A percentile compares a stretch with the other conserved stretches of the same genome.
Evolutionary conservation across 805 yeast species (phyloP).

Genomic region (Myxozyma mucilagina): DNA sequence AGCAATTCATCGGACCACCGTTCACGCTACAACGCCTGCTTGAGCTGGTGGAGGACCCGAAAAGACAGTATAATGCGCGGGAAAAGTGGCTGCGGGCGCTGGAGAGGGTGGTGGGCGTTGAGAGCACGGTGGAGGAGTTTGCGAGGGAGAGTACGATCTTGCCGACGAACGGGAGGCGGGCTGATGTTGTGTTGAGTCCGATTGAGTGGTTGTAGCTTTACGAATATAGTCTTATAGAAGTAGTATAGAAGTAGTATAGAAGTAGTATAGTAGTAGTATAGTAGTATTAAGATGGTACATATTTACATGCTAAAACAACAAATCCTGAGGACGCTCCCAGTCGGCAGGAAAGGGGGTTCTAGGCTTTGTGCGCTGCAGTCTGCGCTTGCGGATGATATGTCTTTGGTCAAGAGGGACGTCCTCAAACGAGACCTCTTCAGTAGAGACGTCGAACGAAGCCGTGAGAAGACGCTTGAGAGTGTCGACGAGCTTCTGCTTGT

Average conservation of each 20-base stretch:
- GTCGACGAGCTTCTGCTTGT: constrained; percentile 70
- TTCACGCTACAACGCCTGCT: constrained; percentile 44
- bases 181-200: constrained; percentile 33
- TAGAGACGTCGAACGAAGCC: constrained; percentile 67
- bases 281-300: background rate
- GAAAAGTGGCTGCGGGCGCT: constrained; percentile 38
- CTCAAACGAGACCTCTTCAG: constrained; percentile 58
- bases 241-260: background rate
- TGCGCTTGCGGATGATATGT: constrained; percentile 54
- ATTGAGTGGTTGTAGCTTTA: constrained; percentile 29
- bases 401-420: constrained; percentile 84
- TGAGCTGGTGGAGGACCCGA: constrained; percentile 40
- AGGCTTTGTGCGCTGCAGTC: no score
- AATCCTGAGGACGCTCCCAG: constrained; percentile 77
- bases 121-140: constrained; percentile 12
- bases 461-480: constrained; percentile 59
- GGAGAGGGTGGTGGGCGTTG: constrained; percentile 34
- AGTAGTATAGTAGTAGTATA: background rate
- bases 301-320: constrained; percentile 40
- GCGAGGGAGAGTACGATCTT: background rate
- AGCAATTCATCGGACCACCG: constrained; percentile 38
- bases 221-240: background rate
- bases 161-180: no score
- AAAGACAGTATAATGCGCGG: constrained; percentile 32
- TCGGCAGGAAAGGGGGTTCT: constrained; percentile 70